Base-by-base conservation (phyloP, 768 basidiomycete species). In the Ephemerocybe angulata region DNA sequence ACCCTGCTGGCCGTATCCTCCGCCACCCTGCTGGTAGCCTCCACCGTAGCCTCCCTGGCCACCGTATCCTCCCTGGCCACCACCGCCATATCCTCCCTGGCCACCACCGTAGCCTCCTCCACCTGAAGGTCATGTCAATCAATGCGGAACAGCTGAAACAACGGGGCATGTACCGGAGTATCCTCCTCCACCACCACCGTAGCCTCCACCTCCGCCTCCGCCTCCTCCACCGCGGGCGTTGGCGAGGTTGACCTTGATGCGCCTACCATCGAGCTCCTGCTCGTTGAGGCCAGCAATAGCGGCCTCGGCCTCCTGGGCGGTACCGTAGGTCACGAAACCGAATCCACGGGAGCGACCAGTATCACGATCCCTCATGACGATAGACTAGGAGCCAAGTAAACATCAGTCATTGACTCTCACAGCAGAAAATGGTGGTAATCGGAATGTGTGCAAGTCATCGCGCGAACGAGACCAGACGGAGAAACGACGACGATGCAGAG, bases 311-410 rank as follows among this genome's bases (percentile, higher is more conserved):
- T 96, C 93, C 28, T 71, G 64, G 12, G 65, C 41, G 46, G 70
- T 67, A 59, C 76, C 70, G 70, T 77, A 94, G 52, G 90, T 94
- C 58, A 98, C 94, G 74, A 98, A 98, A 59, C 95, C 95, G 71
- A 98, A 98, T 67, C 95, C 95, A 68, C 95, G 88, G 60, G 93
- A 96, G 67, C 95, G 92, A 57, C 92, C 90, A 61, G 96, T 98
- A 68, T 97, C 96, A 69, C 94, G 92, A 76, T 98, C 95, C 77
- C 92, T 89, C 94, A 96, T 96, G 71, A 96, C 93, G 75, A 96
- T 93, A 63, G 89, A 90, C 93, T 97, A 73, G 61, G 62, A 54
- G 75, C 70, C 63, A 75, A 74, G 67, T 22, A 46, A 70, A 71
- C 68, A 70, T 63, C 67, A 65, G 67, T 67, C 68, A 72, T 67